Base-by-base conservation (phyloP, 192 early-diverging fungal species). In the Jimgerdemannia lactiflua region DNA sequence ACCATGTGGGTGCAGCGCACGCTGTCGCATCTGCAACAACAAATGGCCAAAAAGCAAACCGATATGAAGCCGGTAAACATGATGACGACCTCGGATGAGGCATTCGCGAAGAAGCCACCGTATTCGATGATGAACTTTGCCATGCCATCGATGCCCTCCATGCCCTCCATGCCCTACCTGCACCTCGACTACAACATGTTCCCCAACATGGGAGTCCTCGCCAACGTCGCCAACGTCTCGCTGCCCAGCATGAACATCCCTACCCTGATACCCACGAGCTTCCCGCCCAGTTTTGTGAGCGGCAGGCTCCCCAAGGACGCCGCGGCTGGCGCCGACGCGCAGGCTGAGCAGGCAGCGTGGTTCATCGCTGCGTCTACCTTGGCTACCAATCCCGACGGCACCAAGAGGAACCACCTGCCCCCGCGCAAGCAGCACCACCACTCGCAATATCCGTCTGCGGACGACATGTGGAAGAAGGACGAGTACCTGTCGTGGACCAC, bases 1-100 rank as follows among this genome's bases (percentile, higher is more conserved):
- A 59, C 54, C 19, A 79, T 68, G 43, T 79, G 78, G 78, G 75
- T 79, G 78, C 70, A 79, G 40, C 78, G 78, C 6, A 79, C 78
- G 0, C 43, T 79, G 18, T 75, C 78, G 18, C 78, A 79, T 64
- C 71, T 79, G 39, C 78, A 79, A 19, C 78, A 71, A 4, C 63
- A 70, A 7, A 59, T 70, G 14, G 49, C 8, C 49, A 59, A 59
- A 29, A 29, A 29, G 65, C 77, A 17, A 64, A 70, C 63, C 44
- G 69, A 75, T 59, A 75, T 70, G 39, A 71, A 71, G 14, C 70
- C 70, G 42, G 71, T 70, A 14, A 69, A 71, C 39, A 76, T 70
- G 8, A 69, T 70, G 18, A 64, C 44, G 10, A 76, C 70, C 40
- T 64, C 75, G 0, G n/a, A 69, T 7, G 74, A 75, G 42, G 70